Evolutionary conservation across 495 filamentous ascomycete species (phyloP).

Genomic region (Talaromyces stipitatus): DNA sequence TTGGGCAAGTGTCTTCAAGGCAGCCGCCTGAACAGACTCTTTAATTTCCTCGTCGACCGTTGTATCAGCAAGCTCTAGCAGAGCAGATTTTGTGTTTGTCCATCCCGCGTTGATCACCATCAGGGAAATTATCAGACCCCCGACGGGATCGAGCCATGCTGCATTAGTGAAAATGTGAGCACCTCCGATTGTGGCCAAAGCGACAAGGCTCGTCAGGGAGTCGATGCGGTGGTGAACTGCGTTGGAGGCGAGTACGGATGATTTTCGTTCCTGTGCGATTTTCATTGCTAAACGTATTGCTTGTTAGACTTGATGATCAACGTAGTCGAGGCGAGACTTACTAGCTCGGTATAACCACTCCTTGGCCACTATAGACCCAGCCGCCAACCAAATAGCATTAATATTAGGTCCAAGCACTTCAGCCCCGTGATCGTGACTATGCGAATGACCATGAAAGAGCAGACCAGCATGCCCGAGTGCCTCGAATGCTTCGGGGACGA

Average conservation of each 20-base stretch:
- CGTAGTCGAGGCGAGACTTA: conserved; percentile 41
- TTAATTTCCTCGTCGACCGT: conserved; percentile 79
- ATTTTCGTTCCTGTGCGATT: conserved; percentile 88
- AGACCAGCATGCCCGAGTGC: conserved; percentile 49
- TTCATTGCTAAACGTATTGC: conserved; percentile 88
- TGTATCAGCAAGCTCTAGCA: conserved; percentile 85
- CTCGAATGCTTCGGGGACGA: conserved; percentile 65
- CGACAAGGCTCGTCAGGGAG: conserved; percentile 88
- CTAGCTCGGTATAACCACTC: conserved; percentile 96
- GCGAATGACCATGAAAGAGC: conserved; percentile 49
- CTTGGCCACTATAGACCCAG: conserved; percentile 81
- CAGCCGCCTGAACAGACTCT: conserved; percentile 55
- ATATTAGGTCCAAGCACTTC: conserved; percentile 64
- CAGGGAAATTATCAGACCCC: conserved; percentile 79
- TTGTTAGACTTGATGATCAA: conserved; percentile 7
- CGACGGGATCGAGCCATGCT: conserved; percentile 90
- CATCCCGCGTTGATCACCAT: conserved; percentile 90
- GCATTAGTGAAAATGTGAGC: conserved; percentile 80
- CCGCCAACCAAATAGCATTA: conserved; percentile 94
- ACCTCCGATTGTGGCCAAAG: conserved; percentile 76
- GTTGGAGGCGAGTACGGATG: conserved; percentile 93
- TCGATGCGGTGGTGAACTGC: conserved; percentile 95
- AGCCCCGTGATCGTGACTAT: conserved; percentile 49
- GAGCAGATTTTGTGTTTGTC: conserved; percentile 71
- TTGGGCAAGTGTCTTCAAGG: conserved; percentile 47